phyloP scores from a whole-genome alignment of 257 asterid species.

The Penstemon davidsonii region DNA sequence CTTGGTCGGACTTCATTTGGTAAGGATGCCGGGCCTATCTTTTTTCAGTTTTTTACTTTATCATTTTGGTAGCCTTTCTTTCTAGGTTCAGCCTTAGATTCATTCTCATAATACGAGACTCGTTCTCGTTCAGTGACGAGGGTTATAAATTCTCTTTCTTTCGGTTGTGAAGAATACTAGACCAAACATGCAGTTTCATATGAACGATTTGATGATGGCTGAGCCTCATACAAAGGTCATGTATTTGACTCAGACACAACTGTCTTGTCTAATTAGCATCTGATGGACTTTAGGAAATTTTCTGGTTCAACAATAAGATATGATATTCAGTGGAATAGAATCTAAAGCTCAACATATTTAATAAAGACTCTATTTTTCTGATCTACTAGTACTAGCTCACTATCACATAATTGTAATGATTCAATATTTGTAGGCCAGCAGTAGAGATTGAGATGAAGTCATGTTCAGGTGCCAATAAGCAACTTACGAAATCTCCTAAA shows the following conservation, averaged over 20 bases:
- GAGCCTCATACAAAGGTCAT: slow-evolving; percentile 72
- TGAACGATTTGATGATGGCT: slow-evolving; percentile 79
- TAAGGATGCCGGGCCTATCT: too few relatives aligned
- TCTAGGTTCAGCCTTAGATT: not conserved
- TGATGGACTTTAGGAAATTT: slow-evolving; percentile 78
- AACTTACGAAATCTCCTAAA: slow-evolving; percentile 25
- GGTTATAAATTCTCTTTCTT: not conserved
- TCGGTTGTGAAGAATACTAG: too few relatives aligned
- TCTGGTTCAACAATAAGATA: too few relatives aligned
- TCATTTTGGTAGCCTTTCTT: not conserved
- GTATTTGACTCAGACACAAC: slow-evolving; percentile 58
- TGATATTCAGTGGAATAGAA: too few relatives aligned
- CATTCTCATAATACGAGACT: not conserved
- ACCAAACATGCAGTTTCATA: slow-evolving; percentile 51
- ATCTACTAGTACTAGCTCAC: too few relatives aligned
- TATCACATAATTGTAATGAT: not conserved
- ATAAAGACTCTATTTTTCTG: too few relatives aligned
- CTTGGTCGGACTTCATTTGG: too few relatives aligned
- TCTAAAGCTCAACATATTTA: too few relatives aligned
- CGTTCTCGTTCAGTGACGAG: not conserved
- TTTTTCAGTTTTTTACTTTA: too few relatives aligned
- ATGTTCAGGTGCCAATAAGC: slow-evolving; percentile 37
- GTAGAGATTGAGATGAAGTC: slow-evolving; percentile 52
- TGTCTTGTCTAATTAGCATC: slow-evolving; percentile 72
- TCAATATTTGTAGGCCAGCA: slow-evolving; percentile 46